Base-by-base conservation (phyloP, 306 rosid species). In the Quercus agrifolia region DNA sequence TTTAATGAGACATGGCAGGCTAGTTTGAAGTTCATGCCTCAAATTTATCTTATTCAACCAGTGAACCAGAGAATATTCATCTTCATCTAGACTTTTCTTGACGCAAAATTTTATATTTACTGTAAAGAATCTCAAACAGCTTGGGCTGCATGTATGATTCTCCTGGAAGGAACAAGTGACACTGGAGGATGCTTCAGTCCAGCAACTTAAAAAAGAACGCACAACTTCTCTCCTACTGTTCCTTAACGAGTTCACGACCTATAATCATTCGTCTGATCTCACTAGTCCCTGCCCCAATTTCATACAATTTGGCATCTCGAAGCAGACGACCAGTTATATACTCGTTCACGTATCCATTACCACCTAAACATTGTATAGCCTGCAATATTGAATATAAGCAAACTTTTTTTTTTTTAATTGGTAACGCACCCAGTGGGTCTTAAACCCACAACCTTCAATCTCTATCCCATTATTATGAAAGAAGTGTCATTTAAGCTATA, bases 281-380 rank as follows among this genome's bases (percentile, higher is more conserved):
- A 74, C 95, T 92, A 51, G 95, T 94, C 73, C 97, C 97, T 19
- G 97, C 99, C 4, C 97, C 96, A 63, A 91, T 94, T 86, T 94
- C 92, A 8, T 92, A 95, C 23, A 90, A 90, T 84, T 92, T 88
- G 59, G 98, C 98, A 77, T 95, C 98, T 71, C 97, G 87, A 74
- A 95, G 91, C 76, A 95, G 87, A 71, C 98, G 97, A 56, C 98
- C 97, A 0, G 95, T 93, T 71, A 88, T 73, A 71, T 92, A 95
- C 83, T 95, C 99, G 4, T 95, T 95, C 70, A 95, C 98, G 21
- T 95, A 95, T n/a, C 97, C 97, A 44, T 92, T 95, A 74, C 99
- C 99, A 23, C 98, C 98, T 80, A 95, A 88, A 82, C 98, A 91
- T 68, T 92, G 98, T 83, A 92, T 92, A 10, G 96, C 97, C 94